Conservation (phyloP, 2,329 filamentous ascomycete genomes). For the Hypoxylon sp. region DNA sequence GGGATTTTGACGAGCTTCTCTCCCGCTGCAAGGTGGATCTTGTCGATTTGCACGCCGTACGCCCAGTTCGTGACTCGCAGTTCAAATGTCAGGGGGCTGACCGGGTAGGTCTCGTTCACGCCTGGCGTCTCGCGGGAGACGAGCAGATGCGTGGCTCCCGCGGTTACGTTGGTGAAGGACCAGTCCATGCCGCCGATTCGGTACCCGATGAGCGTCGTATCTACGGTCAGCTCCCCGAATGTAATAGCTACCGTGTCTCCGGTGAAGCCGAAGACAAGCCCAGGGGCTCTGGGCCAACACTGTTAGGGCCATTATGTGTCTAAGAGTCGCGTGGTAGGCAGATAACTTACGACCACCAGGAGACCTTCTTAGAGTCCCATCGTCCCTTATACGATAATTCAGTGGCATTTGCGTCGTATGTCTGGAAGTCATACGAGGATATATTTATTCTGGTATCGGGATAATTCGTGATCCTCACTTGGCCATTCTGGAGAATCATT, state of each 20-base stretch:
- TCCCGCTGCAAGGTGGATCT: conserved; percentile 64
- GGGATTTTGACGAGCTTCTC: conserved; percentile 62
- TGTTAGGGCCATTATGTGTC: conserved; percentile 18
- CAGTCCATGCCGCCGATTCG: conserved; percentile 72
- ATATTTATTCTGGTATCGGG: conserved; percentile 59
- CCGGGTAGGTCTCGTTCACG: conserved; percentile 60
- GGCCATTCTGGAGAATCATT: conserved; percentile 61
- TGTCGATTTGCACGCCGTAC: conserved; percentile 70
- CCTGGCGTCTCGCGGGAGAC: conserved; percentile 63
- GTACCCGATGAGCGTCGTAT: conserved; percentile 69
- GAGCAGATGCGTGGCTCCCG: conserved; percentile 69
- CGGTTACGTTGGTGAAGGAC: conserved; percentile 73
- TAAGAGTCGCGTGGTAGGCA: background rate
- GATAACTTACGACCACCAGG: conserved; percentile 70
- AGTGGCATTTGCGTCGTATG: conserved; percentile 65
- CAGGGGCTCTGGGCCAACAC: conserved; percentile 60
- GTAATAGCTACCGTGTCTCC: conserved; percentile 67
- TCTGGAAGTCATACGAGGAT: conserved; percentile 56
- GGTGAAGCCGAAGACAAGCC: conserved; percentile 70
- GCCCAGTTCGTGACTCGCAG: conserved; percentile 74
- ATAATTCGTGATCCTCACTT: conserved; percentile 59
- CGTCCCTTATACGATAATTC: conserved; percentile 74
- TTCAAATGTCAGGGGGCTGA: conserved; percentile 67
- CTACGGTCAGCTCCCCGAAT: conserved; percentile 67
- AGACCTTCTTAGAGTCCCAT: conserved; percentile 73